phyloP scores from a whole-genome alignment of 768 basidiomycete species.

The Russula olivacea region DNA sequence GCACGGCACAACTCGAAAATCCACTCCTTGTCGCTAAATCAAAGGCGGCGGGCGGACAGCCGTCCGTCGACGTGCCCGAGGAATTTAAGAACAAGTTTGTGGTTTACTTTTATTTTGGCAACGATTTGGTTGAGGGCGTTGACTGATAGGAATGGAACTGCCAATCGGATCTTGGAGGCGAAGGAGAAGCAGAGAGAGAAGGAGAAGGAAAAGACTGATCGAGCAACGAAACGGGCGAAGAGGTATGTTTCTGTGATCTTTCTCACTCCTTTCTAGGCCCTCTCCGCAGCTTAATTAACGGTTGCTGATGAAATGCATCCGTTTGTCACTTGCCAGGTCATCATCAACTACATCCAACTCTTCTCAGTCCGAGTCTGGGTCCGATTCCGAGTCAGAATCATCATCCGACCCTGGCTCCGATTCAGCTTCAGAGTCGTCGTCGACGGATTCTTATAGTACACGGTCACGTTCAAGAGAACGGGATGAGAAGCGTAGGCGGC shows the following conservation, averaged over 20 bases:
- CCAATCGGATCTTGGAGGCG: slow-evolving; percentile 74
- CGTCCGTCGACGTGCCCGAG: slow-evolving; percentile 80
- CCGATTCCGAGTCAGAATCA: slow-evolving; percentile 27
- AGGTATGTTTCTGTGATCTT: slow-evolving; percentile 30
- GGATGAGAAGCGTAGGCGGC: slow-evolving; percentile 35
- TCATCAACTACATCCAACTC: slow-evolving; percentile 6
- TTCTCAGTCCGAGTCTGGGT: background rate
- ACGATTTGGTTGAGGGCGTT: background rate
- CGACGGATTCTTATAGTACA: slow-evolving; percentile 36
- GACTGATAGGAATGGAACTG: slow-evolving; percentile 58
- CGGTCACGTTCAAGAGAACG: slow-evolving; percentile 40
- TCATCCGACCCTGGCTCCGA: slow-evolving; percentile 36
- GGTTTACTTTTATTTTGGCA: background rate
- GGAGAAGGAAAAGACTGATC: slow-evolving; percentile 34
- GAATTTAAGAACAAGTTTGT: slow-evolving; percentile 82
- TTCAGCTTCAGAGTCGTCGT: slow-evolving; percentile 45
- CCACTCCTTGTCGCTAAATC: slow-evolving; percentile 62
- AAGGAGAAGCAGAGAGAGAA: slow-evolving; percentile 73
- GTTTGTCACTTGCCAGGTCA: slow-evolving; percentile 6
- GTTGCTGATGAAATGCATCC: background rate
- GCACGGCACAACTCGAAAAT: slow-evolving; percentile 80
- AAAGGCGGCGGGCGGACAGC: slow-evolving; percentile 51
- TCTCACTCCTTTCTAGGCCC: slow-evolving; percentile 4
- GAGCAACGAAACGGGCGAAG: slow-evolving; percentile 29
- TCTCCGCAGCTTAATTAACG: slow-evolving; percentile 18